Evolutionary conservation across 495 filamentous ascomycete species (phyloP), one percentile per base, ranked within the genome.

Genomic region (Neurospora pannonica): DNA sequence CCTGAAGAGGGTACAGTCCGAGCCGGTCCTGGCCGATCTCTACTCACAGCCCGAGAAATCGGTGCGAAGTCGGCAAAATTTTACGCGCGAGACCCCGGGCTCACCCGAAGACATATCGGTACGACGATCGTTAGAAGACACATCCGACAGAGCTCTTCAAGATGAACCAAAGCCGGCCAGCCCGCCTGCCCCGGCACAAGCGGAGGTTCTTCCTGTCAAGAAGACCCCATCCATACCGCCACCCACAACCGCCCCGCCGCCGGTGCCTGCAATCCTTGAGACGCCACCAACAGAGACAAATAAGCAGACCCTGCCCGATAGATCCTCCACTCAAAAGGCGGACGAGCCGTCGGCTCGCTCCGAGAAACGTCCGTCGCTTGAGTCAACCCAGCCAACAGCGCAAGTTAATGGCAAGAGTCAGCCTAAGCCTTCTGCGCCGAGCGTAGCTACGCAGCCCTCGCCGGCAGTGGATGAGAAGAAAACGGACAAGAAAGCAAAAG

Each of bases 391-490:
- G 0, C 70, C 48, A 17, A 76, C 67, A 71, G 38, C 60, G 38
- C 73, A 70, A 34, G 39, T 67, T 15, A 77, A 60, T 73, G 75
- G 43, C 70, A 80, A 78, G 70, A 77, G 77, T 39, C 72, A 74
- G 71, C 70, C 74, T 19, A 34, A 70, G 19, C 24, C 74, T 10
- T 70, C 60, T 38, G 73, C 76, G 17, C 54, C 54, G 54, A 34
- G 11, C 54, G 54, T 62, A 15, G 24, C 15, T 19, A 19, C 54
- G 6, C 54, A 75, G 75, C 34, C 54, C 85, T 87, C 72, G 87
- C 83, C 82, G 92, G 39, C 89, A 88, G 76, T 90, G 93, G 43
- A 89, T 92, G 91, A 93, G 0, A 91, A 93, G 73, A 93, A 91
- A 75, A 89, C 88, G 71, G 86, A 87, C 13, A 92, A 83, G 78